These are phyloP conservation scores for Suillus spraguei DNA, from an alignment of 768 basidiomycete genomes.

Conservation along the genomic window DNA sequence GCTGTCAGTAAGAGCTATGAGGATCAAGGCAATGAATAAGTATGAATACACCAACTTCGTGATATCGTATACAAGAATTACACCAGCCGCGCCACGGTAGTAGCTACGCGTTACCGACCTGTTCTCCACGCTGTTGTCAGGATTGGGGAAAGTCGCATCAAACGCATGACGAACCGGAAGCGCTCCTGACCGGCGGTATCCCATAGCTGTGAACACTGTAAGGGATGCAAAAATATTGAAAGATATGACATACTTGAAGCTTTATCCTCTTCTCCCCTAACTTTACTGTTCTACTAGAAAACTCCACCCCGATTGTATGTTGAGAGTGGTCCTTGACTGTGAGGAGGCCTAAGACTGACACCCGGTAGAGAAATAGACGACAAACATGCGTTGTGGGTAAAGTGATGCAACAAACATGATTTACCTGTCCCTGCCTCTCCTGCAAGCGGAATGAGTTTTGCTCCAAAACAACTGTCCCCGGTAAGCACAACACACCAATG, in stretches of 20 bases:
- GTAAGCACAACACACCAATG: slow-evolving; percentile 61
- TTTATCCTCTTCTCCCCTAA: slow-evolving; percentile 95
- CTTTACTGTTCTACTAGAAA: slow-evolving; percentile 91
- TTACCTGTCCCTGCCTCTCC: slow-evolving; percentile 98
- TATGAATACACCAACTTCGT: slow-evolving; percentile 59
- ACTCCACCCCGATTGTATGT: slow-evolving; percentile 99
- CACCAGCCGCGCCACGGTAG: slow-evolving; percentile 92
- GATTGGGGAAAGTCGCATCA: slow-evolving; percentile 18
- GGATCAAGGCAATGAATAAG: slow-evolving; percentile 10
- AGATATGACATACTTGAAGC: slow-evolving; percentile 68
- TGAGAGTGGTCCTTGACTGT: slow-evolving; percentile 96
- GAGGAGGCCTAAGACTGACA: slow-evolving; percentile 9
- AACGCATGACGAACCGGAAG: slow-evolving; percentile 59
- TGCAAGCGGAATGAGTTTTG: slow-evolving; percentile 33
- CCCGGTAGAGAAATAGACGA: slow-evolving; percentile 22
- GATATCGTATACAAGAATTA: slow-evolving; percentile 92
- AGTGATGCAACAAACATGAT: slow-evolving; percentile 95
- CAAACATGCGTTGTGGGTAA: slow-evolving; percentile 94
- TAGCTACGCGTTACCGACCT: slow-evolving; percentile 95
- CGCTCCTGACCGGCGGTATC: slow-evolving; percentile 97
- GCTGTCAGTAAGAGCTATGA: slow-evolving; percentile 41
- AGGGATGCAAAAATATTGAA: slow-evolving; percentile 19
- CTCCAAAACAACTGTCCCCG: slow-evolving; percentile 11
- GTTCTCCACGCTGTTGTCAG: slow-evolving; percentile 18
- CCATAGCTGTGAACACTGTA: slow-evolving; percentile 68